Conservation (phyloP, 345 rosid species). For the Trapa bicornis region DNA sequence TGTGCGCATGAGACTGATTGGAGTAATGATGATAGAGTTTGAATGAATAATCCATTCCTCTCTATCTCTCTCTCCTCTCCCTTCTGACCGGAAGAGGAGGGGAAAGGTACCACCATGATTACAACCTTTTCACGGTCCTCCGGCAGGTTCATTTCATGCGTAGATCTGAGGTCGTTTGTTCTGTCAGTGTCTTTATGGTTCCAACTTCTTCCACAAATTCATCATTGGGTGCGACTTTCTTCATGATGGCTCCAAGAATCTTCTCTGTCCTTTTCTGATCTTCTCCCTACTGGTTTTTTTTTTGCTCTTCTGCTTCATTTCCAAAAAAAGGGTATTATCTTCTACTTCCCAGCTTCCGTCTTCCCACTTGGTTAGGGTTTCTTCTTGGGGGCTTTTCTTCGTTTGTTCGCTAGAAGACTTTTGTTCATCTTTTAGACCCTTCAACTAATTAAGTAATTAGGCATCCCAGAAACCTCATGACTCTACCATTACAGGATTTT, state of each 20-base stretch:
- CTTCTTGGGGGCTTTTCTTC: no score
- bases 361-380: neutral
- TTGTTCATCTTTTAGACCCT: no score
- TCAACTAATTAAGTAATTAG: neutral
- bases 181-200: conserved; percentile 19
- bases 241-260: conserved; percentile 26
- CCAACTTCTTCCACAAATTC: conserved; percentile 9
- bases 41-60: conserved; percentile 2
- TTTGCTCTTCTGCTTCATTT: no score
- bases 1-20: conserved; percentile 36
- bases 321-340: neutral
- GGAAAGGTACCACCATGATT: conserved; percentile 30
- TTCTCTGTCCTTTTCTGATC: conserved; percentile 16
- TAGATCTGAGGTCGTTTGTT: conserved; percentile 10
- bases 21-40: conserved; percentile 54
- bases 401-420: no score
- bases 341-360: neutral
- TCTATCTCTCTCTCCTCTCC: neutral
- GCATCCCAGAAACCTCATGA: neutral
- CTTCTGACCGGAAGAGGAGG: conserved; percentile 18
- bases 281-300: conserved; percentile 7
- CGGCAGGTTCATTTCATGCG: conserved; percentile 3
- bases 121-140: conserved; percentile 11
- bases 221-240: conserved; percentile 10
- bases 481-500: no score